Base-by-base conservation (phyloP, 371 early-diverging fungal genomes). In the Mucor saturninus region DNA sequence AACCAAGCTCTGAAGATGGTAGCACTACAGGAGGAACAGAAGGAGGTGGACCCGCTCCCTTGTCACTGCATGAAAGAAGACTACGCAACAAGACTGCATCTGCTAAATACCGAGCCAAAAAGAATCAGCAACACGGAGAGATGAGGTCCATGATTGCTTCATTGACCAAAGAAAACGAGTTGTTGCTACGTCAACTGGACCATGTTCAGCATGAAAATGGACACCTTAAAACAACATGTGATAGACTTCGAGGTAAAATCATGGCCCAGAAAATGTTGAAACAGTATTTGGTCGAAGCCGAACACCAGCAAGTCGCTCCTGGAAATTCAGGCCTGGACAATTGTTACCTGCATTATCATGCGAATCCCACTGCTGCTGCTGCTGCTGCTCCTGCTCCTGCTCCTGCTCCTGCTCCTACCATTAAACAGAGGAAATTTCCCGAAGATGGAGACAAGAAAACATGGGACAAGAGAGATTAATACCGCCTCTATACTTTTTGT, bases 21-120 rank as follows among this genome's bases (percentile, higher is more conserved):
- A 21, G 21, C 21, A 21, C 21, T 21, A 21, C 21, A 21, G 21
- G 21, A 21, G 21, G 21, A 21, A 21, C 21, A 21, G 21, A 21
- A 1, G 21, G 21, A 21, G 21, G 21, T 21, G 21, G 21, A 1
- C 21, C 56, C 11, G 42, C 69, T n/a, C 73, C 84, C 8, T 54
- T 85, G 11, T 79, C 86, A 4, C 60, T 84, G 6, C 68, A 74
- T 8, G 87, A 87, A 61, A 71, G 86, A 26, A 79, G 86, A 4
- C 77, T 81, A 10, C 74, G 87, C 21, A 87, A 87, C 68, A 87
- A 87, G 59, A 76, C 83, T 5, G 87, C 87, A 1, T 87, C 87
- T 9, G 86, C 87, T 7, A 87, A 87, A 65, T 87, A 87, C 63
- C 70, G 87, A 29, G 85, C 84, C 35, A 87, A 87, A 64, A 87